phyloP scores from a whole-genome alignment of 176 grass and related monocot species.

The Raddia distichophylla region DNA sequence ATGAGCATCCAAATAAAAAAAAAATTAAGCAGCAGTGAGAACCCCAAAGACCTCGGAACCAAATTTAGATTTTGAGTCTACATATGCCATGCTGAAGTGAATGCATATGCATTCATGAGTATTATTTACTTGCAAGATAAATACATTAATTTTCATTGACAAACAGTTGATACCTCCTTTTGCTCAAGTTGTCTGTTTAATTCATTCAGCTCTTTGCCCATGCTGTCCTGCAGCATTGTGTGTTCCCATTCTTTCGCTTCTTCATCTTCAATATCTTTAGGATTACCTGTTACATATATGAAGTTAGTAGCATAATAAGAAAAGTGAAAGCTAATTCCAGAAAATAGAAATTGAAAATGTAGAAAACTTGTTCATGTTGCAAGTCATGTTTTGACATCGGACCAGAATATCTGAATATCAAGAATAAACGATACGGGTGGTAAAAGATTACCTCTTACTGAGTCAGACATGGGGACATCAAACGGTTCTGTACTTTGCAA shows the following conservation, averaged over 20 bases:
- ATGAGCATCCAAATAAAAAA: neutral
- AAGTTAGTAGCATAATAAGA: constrained; percentile 43
- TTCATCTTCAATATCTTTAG: constrained; percentile 95
- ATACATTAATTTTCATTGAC: constrained; percentile 9
- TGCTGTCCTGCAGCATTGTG: constrained; percentile 87
- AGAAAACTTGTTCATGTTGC: neutral
- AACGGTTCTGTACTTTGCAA: constrained; percentile 81
- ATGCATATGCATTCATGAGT: constrained; percentile 27
- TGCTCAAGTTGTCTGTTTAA: constrained; percentile 89
- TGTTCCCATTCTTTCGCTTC: constrained; percentile 96
- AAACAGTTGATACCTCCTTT: constrained; percentile 77
- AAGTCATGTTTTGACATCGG: constrained; percentile 30
- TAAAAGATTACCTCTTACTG: constrained; percentile 63
- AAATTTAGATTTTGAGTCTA: constrained; percentile 1
- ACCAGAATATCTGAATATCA: neutral
- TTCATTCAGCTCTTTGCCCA: constrained; percentile 96
- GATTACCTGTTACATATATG: constrained; percentile 49
- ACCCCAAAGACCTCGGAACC: neutral
- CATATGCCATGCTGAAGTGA: constrained; percentile 8
- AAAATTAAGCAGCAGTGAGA: neutral
- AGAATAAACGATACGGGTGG: constrained; percentile 9
- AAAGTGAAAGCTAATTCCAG: constrained; percentile 32
- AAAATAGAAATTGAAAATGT: constrained; percentile 30
- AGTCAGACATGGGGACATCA: constrained; percentile 78
- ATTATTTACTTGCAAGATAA: neutral